Base-by-base conservation (phyloP, 129 eudicot genomes). In the Ambrosia trifida region DNA sequence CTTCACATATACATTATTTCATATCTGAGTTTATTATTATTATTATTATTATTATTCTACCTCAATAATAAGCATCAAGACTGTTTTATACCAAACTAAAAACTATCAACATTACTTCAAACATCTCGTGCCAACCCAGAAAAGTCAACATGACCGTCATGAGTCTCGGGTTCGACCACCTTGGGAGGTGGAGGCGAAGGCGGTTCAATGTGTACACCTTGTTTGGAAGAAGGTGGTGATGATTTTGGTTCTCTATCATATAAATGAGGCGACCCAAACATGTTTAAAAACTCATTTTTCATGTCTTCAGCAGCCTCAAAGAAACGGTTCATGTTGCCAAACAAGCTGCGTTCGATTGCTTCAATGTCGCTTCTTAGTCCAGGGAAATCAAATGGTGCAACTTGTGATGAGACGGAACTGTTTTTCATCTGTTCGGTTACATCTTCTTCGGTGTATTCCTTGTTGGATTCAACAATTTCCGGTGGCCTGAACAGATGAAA, bases 361-460 rank as follows among this genome's bases (percentile, higher is more conserved):
- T 89, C 98, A 28, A 93, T 87, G 32, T 93, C 98, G 38, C 85
- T 82, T 16, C 91, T 88, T 18, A 89, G 78, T 4, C 98, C 98
- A 44, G 98, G 98, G 36, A 89, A 85, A 49, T 79, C 74, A 52
- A 87, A 82, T 2, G 83, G 64, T 24, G 72, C 56, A 17, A 14
- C 31, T 5, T 76, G 81, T 33, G 84, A 60, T 13, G 89, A 79
- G 35, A 78, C 72, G 5, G 88, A 82, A 5, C 90, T 92, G 31
- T 78, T 87, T 51, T 36, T 66, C 79, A 83, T 68, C 76, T 87
- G 85, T 3, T 85, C 83, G 7, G 96, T 89, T 10, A 93, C 88
- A 74, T 93, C 98, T 76, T 93, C 98, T 76, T 89, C 98, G 0
- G 98, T 89, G 79, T 83, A 93, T 69, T 89, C 98, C 76, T 84